These are phyloP conservation scores for Blastobotrys serpentis DNA, from an alignment of 1,139 yeast species.

Conservation along the genomic window DNA sequence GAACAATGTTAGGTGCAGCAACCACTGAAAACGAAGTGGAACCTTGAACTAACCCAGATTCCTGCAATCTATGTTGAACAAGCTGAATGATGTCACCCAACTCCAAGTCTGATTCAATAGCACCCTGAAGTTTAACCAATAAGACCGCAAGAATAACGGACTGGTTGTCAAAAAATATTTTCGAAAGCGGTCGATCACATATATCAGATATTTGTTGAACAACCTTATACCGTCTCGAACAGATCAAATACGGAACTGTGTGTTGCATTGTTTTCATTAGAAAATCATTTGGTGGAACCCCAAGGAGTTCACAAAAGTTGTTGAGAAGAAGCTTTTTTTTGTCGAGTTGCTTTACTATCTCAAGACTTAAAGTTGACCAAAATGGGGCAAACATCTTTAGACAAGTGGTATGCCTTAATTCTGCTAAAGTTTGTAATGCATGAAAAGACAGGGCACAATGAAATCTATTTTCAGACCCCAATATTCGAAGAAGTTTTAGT, in stretches of 20 bases:
- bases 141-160: conserved; percentile 46
- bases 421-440: conserved; percentile 51
- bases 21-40: conserved; percentile 44
- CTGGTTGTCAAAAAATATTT: conserved; percentile 5
- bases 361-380: conserved; percentile 69
- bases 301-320: conserved; percentile 62
- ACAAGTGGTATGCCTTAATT: conserved; percentile 38
- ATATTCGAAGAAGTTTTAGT: conserved; percentile 55
- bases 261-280: conserved; percentile 67
- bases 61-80: conserved; percentile 50
- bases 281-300: conserved; percentile 60
- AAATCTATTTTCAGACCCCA: conserved; percentile 61
- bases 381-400: conserved; percentile 73
- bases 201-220: conserved; percentile 56
- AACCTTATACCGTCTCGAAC: conserved; percentile 60
- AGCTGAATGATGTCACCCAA: conserved; percentile 24
- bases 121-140: conserved; percentile 25
- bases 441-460: conserved; percentile 63
- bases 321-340: conserved; percentile 55
- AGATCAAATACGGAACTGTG: conserved; percentile 74
- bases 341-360: conserved; percentile 54
- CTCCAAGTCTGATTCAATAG: conserved; percentile 1
- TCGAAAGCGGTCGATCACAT: conserved; percentile 21
- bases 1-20: conserved; percentile 39
- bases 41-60: conserved; percentile 46